Evolutionary conservation across 352 stramenopile species (phyloP).

Genomic region (Blastocystis sp.): DNA sequence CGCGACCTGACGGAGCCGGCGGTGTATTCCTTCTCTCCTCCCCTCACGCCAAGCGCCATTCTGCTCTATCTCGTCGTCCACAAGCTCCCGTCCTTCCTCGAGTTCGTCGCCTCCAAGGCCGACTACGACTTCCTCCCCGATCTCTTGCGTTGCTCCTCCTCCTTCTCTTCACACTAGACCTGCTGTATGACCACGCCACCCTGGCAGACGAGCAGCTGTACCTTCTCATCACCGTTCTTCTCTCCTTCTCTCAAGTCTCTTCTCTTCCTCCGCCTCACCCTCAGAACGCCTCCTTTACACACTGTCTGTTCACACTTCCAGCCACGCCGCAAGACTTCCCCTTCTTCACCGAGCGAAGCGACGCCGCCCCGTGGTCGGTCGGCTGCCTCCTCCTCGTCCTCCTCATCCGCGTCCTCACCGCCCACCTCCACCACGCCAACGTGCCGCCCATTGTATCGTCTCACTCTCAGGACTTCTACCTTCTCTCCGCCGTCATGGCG

Average conservation of each 20-base stretch:
- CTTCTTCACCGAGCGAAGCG: constrained; percentile 40
- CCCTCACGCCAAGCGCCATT: background rate
- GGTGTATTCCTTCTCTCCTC: background rate
- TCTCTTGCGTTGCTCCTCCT: background rate
- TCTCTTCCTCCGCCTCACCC: background rate
- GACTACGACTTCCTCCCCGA: constrained; percentile 32
- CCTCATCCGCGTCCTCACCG: constrained; percentile 16
- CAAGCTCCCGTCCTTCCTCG: constrained; percentile 33
- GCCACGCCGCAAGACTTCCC: background rate
- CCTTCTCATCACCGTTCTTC: constrained; percentile 18
- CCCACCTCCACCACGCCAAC: constrained; percentile 19
- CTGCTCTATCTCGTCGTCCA: constrained; percentile 44
- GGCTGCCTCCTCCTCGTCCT: constrained; percentile 25
- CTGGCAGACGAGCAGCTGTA: constrained; percentile 25
- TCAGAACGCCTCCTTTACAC: constrained; percentile 25
- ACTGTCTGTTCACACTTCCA: constrained; percentile 27
- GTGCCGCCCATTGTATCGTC: background rate
- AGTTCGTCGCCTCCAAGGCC: constrained; percentile 29
- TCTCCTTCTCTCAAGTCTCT: constrained; percentile 2
- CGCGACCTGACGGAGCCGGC: constrained; percentile 10
- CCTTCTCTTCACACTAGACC: background rate
- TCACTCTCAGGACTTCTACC: constrained; percentile 26
- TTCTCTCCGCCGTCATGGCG: constrained; percentile 30
- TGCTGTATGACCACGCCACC: background rate
- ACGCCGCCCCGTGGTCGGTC: constrained; percentile 9